phyloP scores from a whole-genome alignment of 192 early-diverging fungal genomes.

The Mortierella hygrophila region DNA sequence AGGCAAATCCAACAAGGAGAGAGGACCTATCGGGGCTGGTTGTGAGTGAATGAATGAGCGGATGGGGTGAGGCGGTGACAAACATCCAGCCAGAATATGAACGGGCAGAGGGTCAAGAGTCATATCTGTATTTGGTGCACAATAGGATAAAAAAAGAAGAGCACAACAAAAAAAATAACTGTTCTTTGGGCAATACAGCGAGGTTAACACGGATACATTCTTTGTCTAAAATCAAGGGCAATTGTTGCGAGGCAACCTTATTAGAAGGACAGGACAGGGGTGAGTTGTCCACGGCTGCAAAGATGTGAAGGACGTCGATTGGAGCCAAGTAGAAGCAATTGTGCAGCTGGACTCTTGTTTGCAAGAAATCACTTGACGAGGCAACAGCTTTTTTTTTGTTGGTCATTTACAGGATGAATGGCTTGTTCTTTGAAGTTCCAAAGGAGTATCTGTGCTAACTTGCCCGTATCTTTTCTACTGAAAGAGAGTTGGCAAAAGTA shows the following conservation, averaged over 20 bases:
- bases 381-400: not conserved
- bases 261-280: no score
- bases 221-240: no score
- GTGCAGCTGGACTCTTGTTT: not conserved
- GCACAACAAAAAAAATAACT: not conserved
- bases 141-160: not conserved
- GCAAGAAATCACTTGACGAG: not conserved
- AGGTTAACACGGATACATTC: not conserved
- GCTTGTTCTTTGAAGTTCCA: not conserved
- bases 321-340: not conserved
- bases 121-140: conserved; percentile 9
- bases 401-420: not conserved
- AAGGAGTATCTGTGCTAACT: not conserved
- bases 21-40: not conserved
- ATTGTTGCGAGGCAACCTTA: no score
- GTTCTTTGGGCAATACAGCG: not conserved
- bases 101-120: not conserved
- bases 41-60: not conserved
- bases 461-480: not conserved
- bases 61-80: not conserved
- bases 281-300: no score
- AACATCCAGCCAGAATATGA: not conserved
- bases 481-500: not conserved
- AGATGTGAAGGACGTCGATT: not conserved
- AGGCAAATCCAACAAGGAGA: not conserved